Base-by-base conservation (phyloP, 2,329 filamentous ascomycete species). In the Tolypocladium nubicola region DNA sequence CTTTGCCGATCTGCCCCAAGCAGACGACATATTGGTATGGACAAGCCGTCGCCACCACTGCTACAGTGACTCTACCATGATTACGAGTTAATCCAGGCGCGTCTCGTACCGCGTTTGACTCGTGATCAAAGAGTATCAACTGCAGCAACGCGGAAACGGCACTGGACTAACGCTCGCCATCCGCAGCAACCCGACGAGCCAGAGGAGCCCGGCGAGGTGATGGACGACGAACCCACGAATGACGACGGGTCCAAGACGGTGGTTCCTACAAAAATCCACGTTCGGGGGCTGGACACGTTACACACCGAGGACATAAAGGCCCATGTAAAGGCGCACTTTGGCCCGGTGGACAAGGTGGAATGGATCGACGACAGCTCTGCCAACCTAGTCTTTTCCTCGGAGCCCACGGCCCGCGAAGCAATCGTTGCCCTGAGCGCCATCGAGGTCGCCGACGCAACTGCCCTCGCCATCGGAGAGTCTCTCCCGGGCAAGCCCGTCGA, bases 301-400 rank as follows among this genome's bases (percentile, higher is more conserved):
- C 89, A 87, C 38, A 91, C 91, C 35, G 80, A 84, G 57, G 85
- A 96, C 61, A 87, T 97, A 64, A 86, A 88, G 64, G 77, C 81
- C 59, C 97, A 91, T 65, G 83, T 90, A 10, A 73, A 77, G 53
- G 80, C 89, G 61, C 82, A 94, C 70, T 90, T 82, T 66, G 74
- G 78, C 40, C 69, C 72, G 16, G 76, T 85, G 57, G 76, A 81
- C 57, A 80, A 82, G 60, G 78, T 97, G 61, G 91, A 97, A 74
- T 99, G 94, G 94, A 90, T 99, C 63, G 90, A 97, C 70, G 94
- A 99, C 71, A 86, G 84, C 8, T 93, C 90, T 0, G 90, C 90
- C 61, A 97, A 97, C 68, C 77, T 97, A 56, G 73, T 96, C 55
- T 97, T 94, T 74, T 76, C 74, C 43, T 79, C 79, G 8, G 76